Base-by-base conservation (phyloP, 805 yeast genomes). In the Candida multigemmis region DNA sequence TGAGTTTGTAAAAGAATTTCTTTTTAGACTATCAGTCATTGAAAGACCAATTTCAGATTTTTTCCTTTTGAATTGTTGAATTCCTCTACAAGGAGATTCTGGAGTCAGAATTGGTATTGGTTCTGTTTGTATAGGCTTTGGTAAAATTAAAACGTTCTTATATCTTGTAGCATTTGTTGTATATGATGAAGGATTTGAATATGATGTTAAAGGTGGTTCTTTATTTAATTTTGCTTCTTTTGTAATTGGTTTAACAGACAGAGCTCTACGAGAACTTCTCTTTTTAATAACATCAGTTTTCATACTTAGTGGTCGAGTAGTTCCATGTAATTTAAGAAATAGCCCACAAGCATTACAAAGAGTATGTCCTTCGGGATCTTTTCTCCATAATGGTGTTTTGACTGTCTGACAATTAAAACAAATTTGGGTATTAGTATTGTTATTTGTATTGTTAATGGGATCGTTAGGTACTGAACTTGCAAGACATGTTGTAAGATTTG, bases 301-400 rank as follows among this genome's bases (percentile, higher is more conserved):
- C 30, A 71, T 50, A 14, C 76, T 65, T 14, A 74, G 49, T 2
- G 80, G 80, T 27, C 80, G 49, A 44, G 71, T 70, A 3, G 78
- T 69, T 11, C 80, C 80, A 40, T 74, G 80, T 12, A 74, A 48
- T 40, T 73, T 73, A 28, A 66, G 60, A 41, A 73, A 74, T 13
- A 74, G 51, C 1, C 80, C 80, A 52, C 80, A 74, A 0, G 80
- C 80, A 41, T 74, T 74, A 43, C 80, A 74, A 4, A 74, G 52
- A 3, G 79, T 71, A 34, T 71, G 68, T 1, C 80, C 80, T 15
- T 50, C 57, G 5, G 74, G 65, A 40, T 73, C 77, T 41, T 71
- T 61, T 23, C 80, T 50, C 80, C 80, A 74, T 14, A 74, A 52
- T 1, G 80, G 80, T 0, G 80, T 74, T 32, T 71, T 74, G 2